phyloP scores from a whole-genome alignment of 345 rosid genomes.

The Murraya koenigii region DNA sequence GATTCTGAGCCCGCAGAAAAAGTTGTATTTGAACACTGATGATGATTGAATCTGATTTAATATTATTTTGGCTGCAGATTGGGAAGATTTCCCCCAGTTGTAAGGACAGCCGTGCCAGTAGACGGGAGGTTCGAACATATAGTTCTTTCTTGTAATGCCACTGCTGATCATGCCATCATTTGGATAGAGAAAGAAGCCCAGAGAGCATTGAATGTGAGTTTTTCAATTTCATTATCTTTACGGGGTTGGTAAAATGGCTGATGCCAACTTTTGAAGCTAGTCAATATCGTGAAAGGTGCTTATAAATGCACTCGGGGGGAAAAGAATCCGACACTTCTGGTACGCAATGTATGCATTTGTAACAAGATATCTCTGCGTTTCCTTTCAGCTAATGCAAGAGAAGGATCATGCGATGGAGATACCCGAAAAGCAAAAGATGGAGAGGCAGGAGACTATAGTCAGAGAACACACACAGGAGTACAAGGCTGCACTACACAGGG shows the following conservation, averaged over 20 bases:
- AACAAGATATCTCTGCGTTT: neutral
- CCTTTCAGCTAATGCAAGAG: constrained; percentile 66
- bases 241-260: neutral
- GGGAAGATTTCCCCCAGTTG: constrained; percentile 87
- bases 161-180: constrained; percentile 88
- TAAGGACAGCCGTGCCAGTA: constrained; percentile 92
- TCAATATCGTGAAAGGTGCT: neutral
- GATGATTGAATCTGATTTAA: neutral
- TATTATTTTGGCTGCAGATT: constrained; percentile 38
- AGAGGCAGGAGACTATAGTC: constrained; percentile 69
- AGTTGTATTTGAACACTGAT: neutral
- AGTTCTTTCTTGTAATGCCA: constrained; percentile 91
- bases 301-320: neutral
- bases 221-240: neutral
- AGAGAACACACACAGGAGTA: constrained; percentile 71
- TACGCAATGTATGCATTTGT: neutral
- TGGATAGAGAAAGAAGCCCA: constrained; percentile 91
- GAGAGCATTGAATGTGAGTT: constrained; percentile 70
- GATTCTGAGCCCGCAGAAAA: neutral
- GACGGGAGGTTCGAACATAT: constrained; percentile 96
- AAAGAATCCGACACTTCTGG: neutral
- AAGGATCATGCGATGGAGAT: constrained; percentile 62
- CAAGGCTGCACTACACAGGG: constrained; percentile 82
- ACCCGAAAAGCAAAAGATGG: constrained; percentile 82
- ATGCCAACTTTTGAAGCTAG: neutral